Evolutionary conservation across 2,329 filamentous ascomycete species (phyloP), one percentile per base, ranked within the genome.

Genomic region (Penicillium sp.): DNA sequence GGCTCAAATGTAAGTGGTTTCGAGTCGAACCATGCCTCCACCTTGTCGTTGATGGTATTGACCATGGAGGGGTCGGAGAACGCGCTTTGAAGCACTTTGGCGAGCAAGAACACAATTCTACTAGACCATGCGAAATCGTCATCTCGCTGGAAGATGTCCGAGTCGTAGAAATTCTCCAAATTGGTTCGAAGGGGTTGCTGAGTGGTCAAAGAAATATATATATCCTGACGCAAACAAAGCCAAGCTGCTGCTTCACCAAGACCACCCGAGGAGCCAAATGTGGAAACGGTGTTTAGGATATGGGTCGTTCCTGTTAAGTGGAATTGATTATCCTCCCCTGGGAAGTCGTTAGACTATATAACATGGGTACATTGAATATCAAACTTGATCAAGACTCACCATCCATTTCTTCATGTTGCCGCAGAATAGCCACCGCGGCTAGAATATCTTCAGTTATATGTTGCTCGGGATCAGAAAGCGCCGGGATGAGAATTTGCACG

Each of bases 191-290:
- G 62, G 9, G 71, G 71, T 29, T 67, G 64, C 35, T 71, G 69
- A n/a, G 68, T 67, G 7, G 66, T 70, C 13, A 77, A 63, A 0
- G 71, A 71, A 9, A 74, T 64, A 54, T 76, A 75, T 16, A 77
- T 74, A 52, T 75, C 73, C 52, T 76, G 71, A n/a, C 74, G 67
- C 1, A 77, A 60, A 26, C 71, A 72, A 21, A 75, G 65, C 74
- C 74, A 76, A 21, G 71, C 72, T n/a, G 74, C 72, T 9, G 73
- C 73, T 54, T 76, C 74, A 0, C 71, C 70, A 3, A 76, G 60
- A 6, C 74, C 74, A n/a, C 74, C 74, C 0, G 71, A 74, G 1
- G 70, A 69, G 5, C 72, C 73, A 51, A 76, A 74, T 3, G 65
- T 69, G 1, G 73, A 72, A 10, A 76, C 68, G 1, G 71, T 70